phyloP scores from a whole-genome alignment of 1,284 basidiomycete species.

The Cutaneotrichosporon sp. region DNA sequence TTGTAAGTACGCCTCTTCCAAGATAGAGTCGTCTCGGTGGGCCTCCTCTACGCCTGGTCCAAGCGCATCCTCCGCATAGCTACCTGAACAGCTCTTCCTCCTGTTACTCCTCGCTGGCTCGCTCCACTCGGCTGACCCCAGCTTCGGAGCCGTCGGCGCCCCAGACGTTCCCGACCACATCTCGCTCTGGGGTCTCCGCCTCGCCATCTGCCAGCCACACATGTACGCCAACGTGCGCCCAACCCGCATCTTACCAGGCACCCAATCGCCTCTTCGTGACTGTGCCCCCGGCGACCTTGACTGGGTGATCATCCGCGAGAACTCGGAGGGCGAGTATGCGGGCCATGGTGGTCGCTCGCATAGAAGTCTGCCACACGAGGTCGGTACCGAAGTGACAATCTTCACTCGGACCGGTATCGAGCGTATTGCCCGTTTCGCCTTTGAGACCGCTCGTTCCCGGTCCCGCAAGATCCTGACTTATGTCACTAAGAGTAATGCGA shows the following conservation, averaged over 20 bases:
- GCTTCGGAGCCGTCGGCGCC: conserved; percentile 95
- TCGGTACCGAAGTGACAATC: conserved; percentile 85
- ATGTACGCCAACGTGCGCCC: conserved; percentile 62
- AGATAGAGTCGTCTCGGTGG: conserved; percentile 45
- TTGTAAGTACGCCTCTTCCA: conserved; percentile 51
- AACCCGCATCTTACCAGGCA: conserved; percentile 63
- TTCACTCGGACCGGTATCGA: conserved; percentile 91
- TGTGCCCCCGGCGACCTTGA: conserved; percentile 73
- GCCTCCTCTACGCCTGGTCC: no score
- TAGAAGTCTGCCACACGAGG: conserved; percentile 65
- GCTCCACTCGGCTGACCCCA: conserved; percentile 76
- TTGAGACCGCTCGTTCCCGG: conserved; percentile 77
- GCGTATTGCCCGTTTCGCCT: conserved; percentile 90
- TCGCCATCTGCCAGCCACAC: conserved; percentile 59
- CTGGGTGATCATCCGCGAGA: conserved; percentile 81
- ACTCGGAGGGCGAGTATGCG: conserved; percentile 97
- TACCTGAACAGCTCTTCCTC: no score
- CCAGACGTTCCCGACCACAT: conserved; percentile 90
- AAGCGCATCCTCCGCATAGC: no score
- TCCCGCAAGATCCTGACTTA: conserved; percentile 59
- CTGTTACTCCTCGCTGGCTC: conserved; percentile 53
- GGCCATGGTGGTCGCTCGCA: conserved; percentile 80
- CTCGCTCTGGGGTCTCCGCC: conserved; percentile 76
- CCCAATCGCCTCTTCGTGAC: conserved; percentile 56
- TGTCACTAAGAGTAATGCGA: conserved; percentile 59